Evolutionary conservation across 352 stramenopile species (phyloP).

Genomic region (Pythium rishiriense): DNA sequence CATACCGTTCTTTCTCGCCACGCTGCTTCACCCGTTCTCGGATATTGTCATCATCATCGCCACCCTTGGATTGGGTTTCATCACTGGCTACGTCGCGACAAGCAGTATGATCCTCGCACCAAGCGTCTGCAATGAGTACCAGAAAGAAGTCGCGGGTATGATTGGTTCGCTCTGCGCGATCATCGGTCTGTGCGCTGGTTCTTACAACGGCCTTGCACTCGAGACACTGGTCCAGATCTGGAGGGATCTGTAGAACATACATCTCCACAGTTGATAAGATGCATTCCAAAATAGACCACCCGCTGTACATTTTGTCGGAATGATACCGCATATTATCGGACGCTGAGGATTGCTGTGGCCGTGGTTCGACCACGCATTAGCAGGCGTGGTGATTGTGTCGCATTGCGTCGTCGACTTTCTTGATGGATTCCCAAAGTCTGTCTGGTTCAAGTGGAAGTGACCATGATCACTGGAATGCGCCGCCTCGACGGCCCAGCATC

Average conservation of each 20-base stretch:
- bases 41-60: constrained; percentile 53
- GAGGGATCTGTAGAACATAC: constrained; percentile 19
- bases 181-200: constrained; percentile 69
- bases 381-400: no score
- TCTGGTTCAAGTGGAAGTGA: background rate
- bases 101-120: constrained; percentile 75
- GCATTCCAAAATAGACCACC: constrained; percentile 12
- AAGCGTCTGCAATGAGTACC: constrained; percentile 70
- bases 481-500: constrained; percentile 12
- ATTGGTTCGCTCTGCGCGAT: constrained; percentile 70
- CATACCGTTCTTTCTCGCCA: constrained; percentile 67
- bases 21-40: constrained; percentile 52
- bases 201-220: constrained; percentile 74
- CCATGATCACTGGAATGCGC: background rate
- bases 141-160: constrained; percentile 81
- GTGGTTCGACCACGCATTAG: background rate
- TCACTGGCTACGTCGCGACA: constrained; percentile 80
- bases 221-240: constrained; percentile 61
- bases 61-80: constrained; percentile 58
- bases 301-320: background rate
- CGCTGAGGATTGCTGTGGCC: background rate
- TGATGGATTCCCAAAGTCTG: background rate
- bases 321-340: no score
- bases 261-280: background rate
- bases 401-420: background rate